Evolutionary conservation across 495 filamentous ascomycete species (phyloP), one percentile per base, ranked within the genome.

Genomic region (Xylaria venustula): DNA sequence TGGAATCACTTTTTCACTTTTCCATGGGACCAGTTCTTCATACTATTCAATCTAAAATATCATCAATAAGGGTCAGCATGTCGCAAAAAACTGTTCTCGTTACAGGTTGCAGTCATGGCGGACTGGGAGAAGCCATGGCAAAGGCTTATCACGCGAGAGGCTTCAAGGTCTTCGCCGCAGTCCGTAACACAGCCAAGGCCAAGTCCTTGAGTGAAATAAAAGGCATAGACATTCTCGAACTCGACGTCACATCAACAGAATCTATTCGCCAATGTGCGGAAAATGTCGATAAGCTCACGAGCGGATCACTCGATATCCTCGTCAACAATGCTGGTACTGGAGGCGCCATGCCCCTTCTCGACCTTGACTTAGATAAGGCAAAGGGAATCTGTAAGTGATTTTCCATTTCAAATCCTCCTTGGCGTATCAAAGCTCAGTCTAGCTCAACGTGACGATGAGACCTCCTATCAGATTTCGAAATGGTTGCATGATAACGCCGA

Each of bases 251-350:
- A 17, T 73, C 69, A 0, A 44, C 63, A 11, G 55, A 62, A 30
- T 76, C 76, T 15, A 73, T 79, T 32, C 46, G 47, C 3, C 22
- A 22, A 19, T 59, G 52, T 17, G 63, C 41, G 5, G 53, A 12
- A 4, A 64, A 67, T 6, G 68, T 78, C 11, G 64, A 73, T 5
- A 54, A 14, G 0, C 42, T 56, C 32, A 74, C 71, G 1, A 66
- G 55, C 11, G 69, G 66, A n/a, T 68, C 66, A 19, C 71, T 85
- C 2, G 73, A 79, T 48, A 68, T 78, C 41, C 70, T 85, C 4
- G 68, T 84, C 22, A 84, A 84, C 53, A 83, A 84, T 58, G 78
- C 79, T 47, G 81, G 77, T 7, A 26, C 25, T 55, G 60, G 49
- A 68, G 68, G 28, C 54, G 55, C 52, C 54, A 75, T 75, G 66